Evolutionary conservation across 2,329 filamentous ascomycete genomes (phyloP), one percentile per base, ranked within the genome.

Genomic region (Diaporthe nobilis): DNA sequence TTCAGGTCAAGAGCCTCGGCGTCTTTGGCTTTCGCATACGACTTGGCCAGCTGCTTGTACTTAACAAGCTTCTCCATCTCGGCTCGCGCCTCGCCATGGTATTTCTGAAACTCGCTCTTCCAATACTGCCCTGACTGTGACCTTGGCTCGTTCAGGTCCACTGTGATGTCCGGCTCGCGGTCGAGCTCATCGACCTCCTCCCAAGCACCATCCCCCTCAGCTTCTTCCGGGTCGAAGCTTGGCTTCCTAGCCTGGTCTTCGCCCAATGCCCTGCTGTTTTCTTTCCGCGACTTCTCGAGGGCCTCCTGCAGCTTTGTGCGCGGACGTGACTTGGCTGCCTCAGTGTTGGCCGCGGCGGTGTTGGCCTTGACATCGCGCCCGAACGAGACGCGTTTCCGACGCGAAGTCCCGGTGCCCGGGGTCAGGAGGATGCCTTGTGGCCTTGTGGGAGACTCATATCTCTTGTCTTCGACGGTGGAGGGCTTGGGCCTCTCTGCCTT

Each of bases 21-120:
- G 80, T 96, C 94, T 83, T 95, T 96, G 84, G 93, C 91, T 82
- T 93, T 92, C 58, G 94, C 94, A 81, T 93, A 96, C 73, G 92
- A 93, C 84, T 94, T 96, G 75, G 94, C 93, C 77, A 95, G 87
- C 81, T 94, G 91, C 86, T 95, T 95, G 87, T 95, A 96, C 81
- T 91, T 91, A 81, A 96, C 89, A 81, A 96, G 87, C 85, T 93
- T 94, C 85, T 92, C 92, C 87, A 95, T 92, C 83, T 96, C 93
- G 58, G 88, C 89, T 82, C 91, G 91, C 77, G 94, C 94, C 77
- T 94, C 93, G 60, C 91, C 88, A 67, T 94, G 92, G 80, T 96
- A 96, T 73, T 88, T 90, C 78, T 94, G 90, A 80, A 94, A 96
- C 81, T 95, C 91, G 34, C 90, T 89, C 84, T 96, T 96, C 94